Evolutionary conservation across 371 early-diverging fungal genomes (phyloP).

Genomic region (Vairimorpha apis): DNA sequence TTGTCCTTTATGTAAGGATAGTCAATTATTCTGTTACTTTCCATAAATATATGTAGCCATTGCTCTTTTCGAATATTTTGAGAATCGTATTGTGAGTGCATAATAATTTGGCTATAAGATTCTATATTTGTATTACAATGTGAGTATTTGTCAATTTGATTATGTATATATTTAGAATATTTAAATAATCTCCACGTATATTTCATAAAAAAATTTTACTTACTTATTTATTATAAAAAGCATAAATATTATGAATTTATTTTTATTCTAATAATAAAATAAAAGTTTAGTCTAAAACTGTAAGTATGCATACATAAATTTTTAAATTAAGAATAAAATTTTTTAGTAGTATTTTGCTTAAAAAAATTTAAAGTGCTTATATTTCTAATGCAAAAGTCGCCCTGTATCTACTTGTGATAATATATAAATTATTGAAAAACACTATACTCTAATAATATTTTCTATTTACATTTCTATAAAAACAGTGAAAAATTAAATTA

Average conservation of each 20-base stretch:
- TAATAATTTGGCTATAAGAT: conserved; percentile 13
- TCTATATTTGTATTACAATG: conserved; percentile 21
- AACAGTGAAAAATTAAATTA: no score
- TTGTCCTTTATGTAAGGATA: no score
- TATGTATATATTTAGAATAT: conserved; percentile 26
- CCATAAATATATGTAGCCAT: conserved; percentile 36
- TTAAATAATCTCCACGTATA: conserved; percentile 38
- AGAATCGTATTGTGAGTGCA: conserved; percentile 24
- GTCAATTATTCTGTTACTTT: conserved; percentile 23
- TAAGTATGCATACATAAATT: no score
- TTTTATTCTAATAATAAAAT: conserved; percentile 4
- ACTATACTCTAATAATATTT: no score
- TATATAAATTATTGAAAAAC: no score
- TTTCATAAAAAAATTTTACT: conserved; percentile 14
- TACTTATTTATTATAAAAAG: background rate
- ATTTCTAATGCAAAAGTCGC: no score
- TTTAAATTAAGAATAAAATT: no score
- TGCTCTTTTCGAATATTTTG: conserved; percentile 15
- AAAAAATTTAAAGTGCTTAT: no score
- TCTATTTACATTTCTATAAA: no score
- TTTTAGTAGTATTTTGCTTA: no score
- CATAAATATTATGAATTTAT: background rate
- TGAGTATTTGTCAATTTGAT: conserved; percentile 11
- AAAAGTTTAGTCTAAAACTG: conserved; percentile 2
- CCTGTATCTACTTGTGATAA: no score